A percentile compares a stretch with the other conserved stretches of the same genome.
phyloP scores from a whole-genome alignment of 176 grass and related monocot genomes.

The Musa beccarii region DNA sequence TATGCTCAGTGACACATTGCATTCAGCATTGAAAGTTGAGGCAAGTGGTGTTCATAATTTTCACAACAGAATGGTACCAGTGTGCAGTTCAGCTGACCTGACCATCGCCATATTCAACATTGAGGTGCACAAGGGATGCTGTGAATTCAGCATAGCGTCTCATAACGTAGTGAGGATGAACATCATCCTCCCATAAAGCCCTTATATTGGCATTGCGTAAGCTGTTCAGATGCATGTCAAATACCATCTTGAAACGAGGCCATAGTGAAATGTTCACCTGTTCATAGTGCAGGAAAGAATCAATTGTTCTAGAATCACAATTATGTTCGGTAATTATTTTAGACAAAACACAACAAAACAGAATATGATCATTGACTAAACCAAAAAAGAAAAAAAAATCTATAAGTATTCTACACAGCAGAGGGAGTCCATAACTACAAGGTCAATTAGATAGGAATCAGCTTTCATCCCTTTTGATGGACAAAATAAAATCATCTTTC shows the following conservation, averaged over 20 bases:
- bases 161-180: constrained; percentile 88
- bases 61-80: constrained; percentile 5
- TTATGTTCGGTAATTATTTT: constrained; percentile 14
- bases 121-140: constrained; percentile 86
- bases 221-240: constrained; percentile 93
- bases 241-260: constrained; percentile 99
- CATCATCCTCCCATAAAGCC: constrained; percentile 91
- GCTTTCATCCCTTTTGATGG: too few relatives aligned
- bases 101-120: constrained; percentile 94
- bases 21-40: neutral
- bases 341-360: neutral
- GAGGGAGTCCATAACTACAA: too few relatives aligned
- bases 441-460: too few relatives aligned
- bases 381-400: neutral
- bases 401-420: neutral
- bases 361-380: neutral
- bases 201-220: constrained; percentile 85
- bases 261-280: constrained; percentile 90
- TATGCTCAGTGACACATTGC: neutral
- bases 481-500: too few relatives aligned
- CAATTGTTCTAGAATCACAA: neutral
- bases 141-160: constrained; percentile 97
- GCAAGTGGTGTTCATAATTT: neutral
- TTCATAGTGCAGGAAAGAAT: constrained; percentile 10
- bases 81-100: constrained; percentile 52